Conservation (phyloP, 495 filamentous ascomycete species). For the Daldinia bambusicola region DNA sequence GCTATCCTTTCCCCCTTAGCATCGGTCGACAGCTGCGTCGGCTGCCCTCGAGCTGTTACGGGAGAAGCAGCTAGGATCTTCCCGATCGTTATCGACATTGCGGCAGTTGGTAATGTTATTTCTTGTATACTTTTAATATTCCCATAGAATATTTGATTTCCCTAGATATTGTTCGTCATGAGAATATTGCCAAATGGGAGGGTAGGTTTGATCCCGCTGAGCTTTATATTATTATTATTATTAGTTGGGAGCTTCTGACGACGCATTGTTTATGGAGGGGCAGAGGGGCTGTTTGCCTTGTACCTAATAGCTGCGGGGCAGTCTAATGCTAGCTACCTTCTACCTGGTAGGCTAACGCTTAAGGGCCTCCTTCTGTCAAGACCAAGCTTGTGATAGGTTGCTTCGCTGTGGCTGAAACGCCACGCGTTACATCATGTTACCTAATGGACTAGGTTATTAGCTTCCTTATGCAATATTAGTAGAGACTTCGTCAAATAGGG, state of each 20-base stretch:
- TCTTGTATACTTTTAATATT: constrained; percentile 16
- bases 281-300: background rate
- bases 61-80: constrained; percentile 70
- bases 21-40: constrained; percentile 90
- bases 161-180: constrained; percentile 3
- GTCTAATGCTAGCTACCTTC: background rate
- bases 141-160: constrained; percentile 13
- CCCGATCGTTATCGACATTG: constrained; percentile 64
- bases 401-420: constrained; percentile 37
- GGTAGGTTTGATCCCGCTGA: constrained; percentile 28
- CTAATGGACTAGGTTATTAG: background rate
- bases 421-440: constrained; percentile 18
- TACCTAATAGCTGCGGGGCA: constrained; percentile 31
- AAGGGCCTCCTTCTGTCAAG: background rate
- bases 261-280: constrained; percentile 41
- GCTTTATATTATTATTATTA: background rate
- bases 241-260: constrained; percentile 22
- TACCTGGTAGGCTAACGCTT: too few relatives aligned
- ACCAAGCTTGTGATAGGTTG: constrained; percentile 2
- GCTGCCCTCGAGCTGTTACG: constrained; percentile 83
- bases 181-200: background rate
- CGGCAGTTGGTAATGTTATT: background rate
- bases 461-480: too few relatives aligned
- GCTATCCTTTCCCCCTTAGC: constrained; percentile 91
- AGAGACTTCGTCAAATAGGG: background rate